Percentiles rank a stretch among this genome's conserved stretches.
Conservation (phyloP, 129 eudicot genomes). For the Artemisia argyi region DNA sequence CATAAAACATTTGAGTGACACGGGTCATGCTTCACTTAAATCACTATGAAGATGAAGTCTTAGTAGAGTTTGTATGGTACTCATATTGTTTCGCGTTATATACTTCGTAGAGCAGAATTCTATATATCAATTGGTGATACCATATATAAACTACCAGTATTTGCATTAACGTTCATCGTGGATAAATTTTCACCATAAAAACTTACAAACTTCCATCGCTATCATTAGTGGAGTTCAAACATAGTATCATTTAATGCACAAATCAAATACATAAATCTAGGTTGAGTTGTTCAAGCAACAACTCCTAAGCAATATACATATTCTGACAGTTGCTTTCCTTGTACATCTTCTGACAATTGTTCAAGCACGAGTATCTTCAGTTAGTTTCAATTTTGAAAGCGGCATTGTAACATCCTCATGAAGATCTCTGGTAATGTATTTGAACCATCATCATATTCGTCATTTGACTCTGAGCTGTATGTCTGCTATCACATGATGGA, state of each 20-base stretch:
- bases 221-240: background rate
- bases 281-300: conserved; percentile 5
- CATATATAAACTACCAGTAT: background rate
- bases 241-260: conserved; percentile 4
- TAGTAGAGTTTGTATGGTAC: conserved; percentile 9
- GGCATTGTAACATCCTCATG: background rate
- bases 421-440: background rate
- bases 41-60: conserved; percentile 41
- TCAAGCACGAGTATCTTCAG: background rate
- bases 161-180: no score
- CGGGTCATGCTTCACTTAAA: conserved; percentile 75
- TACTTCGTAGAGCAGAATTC: conserved; percentile 16
- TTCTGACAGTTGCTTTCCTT: conserved; percentile 64
- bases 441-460: background rate
- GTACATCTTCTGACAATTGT: conserved; percentile 28
- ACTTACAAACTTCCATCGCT: no score
- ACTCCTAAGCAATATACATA: conserved; percentile 10
- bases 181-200: no score
- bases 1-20: conserved; percentile 77
- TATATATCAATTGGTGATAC: conserved; percentile 7
- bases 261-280: conserved; percentile 7
- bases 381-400: background rate
- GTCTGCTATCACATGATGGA: background rate
- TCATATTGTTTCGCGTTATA: conserved; percentile 14
- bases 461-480: background rate